Conservation (phyloP, 768 basidiomycete genomes). For the Lentinula raphanica region DNA sequence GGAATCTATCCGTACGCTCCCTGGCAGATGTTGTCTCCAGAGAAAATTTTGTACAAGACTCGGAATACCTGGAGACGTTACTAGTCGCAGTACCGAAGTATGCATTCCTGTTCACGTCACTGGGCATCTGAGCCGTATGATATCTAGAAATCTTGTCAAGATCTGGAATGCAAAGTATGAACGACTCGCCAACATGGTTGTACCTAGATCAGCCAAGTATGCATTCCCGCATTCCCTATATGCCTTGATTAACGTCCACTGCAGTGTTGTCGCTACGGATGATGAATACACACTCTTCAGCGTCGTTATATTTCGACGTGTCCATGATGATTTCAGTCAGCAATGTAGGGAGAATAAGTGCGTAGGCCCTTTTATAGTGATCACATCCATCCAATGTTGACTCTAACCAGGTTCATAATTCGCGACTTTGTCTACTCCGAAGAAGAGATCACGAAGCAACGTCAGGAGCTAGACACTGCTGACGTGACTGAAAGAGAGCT, state of each 20-base stretch:
- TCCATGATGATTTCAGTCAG: constrained; percentile 89
- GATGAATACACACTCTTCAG: constrained; percentile 84
- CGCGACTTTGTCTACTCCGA: constrained; percentile 93
- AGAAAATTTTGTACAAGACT: constrained; percentile 79
- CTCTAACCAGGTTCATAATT: constrained; percentile 68
- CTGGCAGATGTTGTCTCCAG: constrained; percentile 79
- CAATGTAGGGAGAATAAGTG: constrained; percentile 95
- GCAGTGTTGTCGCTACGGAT: constrained; percentile 72
- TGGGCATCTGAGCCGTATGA: constrained; percentile 20
- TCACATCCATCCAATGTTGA: neutral
- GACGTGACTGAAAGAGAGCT: constrained; percentile 90
- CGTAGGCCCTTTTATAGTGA: constrained; percentile 14
- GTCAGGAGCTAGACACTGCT: constrained; percentile 73
- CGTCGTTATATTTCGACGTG: constrained; percentile 85
- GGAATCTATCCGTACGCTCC: constrained; percentile 90
- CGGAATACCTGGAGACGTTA: constrained; percentile 90
- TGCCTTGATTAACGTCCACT: constrained; percentile 2
- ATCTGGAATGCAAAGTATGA: constrained; percentile 92
- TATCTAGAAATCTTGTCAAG: constrained; percentile 63
- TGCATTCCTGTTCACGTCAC: constrained; percentile 19
- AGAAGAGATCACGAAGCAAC: constrained; percentile 72
- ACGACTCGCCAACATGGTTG: constrained; percentile 81
- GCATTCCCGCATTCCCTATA: constrained; percentile 20
- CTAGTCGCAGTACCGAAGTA: constrained; percentile 94
- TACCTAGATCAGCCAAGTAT: constrained; percentile 86